phyloP scores from a whole-genome alignment of 495 filamentous ascomycete genomes.

The Neurospora sp. region DNA sequence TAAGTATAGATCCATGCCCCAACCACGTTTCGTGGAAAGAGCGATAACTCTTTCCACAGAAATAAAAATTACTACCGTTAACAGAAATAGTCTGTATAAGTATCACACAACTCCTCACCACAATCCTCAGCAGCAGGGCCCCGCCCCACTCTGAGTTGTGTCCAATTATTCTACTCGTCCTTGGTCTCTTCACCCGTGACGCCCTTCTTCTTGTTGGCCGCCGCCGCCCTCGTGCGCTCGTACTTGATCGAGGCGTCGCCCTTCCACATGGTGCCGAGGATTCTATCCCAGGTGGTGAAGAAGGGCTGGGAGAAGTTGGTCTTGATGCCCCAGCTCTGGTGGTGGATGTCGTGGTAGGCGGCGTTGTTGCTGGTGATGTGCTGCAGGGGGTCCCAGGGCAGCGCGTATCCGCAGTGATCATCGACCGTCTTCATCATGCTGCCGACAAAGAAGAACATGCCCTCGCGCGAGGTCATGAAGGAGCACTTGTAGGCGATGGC shows the following conservation, averaged over 20 bases:
- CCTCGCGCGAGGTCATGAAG: conserved; percentile 67
- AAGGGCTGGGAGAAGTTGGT: conserved; percentile 68
- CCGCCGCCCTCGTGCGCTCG: conserved; percentile 26
- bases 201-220: conserved; percentile 27
- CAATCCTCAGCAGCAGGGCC: not conserved
- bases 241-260: conserved; percentile 43
- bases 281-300: conserved; percentile 76
- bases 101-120: not conserved
- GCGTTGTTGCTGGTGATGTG: conserved; percentile 87
- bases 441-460: conserved; percentile 74
- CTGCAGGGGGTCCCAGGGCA: conserved; percentile 93
- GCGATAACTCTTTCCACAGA: not conserved
- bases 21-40: not conserved
- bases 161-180: not conserved
- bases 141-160: not conserved
- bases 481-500: conserved; percentile 69
- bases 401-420: conserved; percentile 91
- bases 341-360: conserved; percentile 93
- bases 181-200: conserved; percentile 18
- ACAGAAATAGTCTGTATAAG: not conserved
- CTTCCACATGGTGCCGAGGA: conserved; percentile 63
- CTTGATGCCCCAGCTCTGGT: conserved; percentile 99
- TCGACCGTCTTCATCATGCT: conserved; percentile 93
- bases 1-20: not conserved
- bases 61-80: not conserved